These are phyloP conservation scores for Talaromyces islandicus DNA, from an alignment of 2,329 filamentous ascomycete genomes.

Conservation along the genomic window DNA sequence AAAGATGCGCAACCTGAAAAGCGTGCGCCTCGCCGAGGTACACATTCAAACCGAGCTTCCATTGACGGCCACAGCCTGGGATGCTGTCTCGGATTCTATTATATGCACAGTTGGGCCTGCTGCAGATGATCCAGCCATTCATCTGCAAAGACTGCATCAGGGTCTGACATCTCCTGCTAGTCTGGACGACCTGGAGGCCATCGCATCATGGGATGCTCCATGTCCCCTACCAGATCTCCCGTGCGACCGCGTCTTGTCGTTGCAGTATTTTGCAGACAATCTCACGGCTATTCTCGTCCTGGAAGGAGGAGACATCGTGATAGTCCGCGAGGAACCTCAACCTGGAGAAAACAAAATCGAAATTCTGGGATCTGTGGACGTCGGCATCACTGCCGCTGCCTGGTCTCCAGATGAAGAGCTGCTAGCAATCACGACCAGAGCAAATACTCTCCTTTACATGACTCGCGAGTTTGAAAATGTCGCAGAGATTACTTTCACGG, in stretches of 20 bases:
- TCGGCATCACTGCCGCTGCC: constrained; percentile 77
- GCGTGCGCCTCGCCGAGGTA: constrained; percentile 64
- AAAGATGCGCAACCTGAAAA: constrained; percentile 83
- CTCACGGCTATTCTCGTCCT: constrained; percentile 74
- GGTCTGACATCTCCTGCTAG: constrained; percentile 36
- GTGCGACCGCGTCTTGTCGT: constrained; percentile 67
- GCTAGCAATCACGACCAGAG: constrained; percentile 73
- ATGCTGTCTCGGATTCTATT: constrained; percentile 68
- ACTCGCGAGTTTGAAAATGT: constrained; percentile 83
- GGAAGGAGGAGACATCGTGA: constrained; percentile 82
- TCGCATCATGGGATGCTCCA: constrained; percentile 86
- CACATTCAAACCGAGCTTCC: constrained; percentile 53
- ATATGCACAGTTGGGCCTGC: constrained; percentile 82
- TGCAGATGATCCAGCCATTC: constrained; percentile 62
- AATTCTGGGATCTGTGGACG: constrained; percentile 90
- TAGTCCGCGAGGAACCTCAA: constrained; percentile 67
- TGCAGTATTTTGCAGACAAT: constrained; percentile 82
- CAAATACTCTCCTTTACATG: constrained; percentile 81
- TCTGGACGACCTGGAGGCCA: constrained; percentile 38
- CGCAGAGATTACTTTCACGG: constrained; percentile 63
- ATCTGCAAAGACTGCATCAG: constrained; percentile 54
- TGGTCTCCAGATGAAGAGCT: constrained; percentile 97
- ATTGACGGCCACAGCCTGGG: constrained; percentile 78
- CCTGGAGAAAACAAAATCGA: constrained; percentile 74
- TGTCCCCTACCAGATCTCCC: constrained; percentile 69